Base-by-base conservation (phyloP, 116 monocot genomes). In the Papilionanthe hybrid region DNA sequence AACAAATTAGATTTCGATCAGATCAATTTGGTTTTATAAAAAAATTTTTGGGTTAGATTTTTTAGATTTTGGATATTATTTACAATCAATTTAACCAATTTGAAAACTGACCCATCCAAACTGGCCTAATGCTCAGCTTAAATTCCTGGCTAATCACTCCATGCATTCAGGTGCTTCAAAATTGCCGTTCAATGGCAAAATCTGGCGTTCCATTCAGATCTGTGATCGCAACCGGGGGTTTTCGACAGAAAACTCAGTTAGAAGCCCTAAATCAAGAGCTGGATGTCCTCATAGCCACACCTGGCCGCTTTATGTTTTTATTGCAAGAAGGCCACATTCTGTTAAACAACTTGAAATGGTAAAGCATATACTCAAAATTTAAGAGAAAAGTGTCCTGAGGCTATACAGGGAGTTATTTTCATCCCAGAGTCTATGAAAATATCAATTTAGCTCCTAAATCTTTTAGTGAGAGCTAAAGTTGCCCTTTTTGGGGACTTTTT, bases 141-240 rank as follows among this genome's bases (percentile, higher is more conserved):
- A 37, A 37, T 1, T 37, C 37, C 37, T 37, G 37, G 37, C 53
- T 75, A 2, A 25, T 84, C n/a, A 13, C 56, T 81, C 27, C 12
- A 28, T 47, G 48, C 45, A 49, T 78, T 55, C 89, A 96, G 96
- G 92, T 93, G 30, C 91, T 98, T 76, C 88, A 83, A 73, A 94
- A 90, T 77, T 94, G 94, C 58, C 88, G 98, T 43, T 83, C 88
- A 30, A 87, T 94, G 84, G 82, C 94, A 85, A 98, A 91, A 81
- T 78, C 43, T 56, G 94, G 98, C 0, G 85, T 91, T 25, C 94
- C 94, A 72, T 98, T 98, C 74, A 88, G 98, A 72, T 98, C 98
- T 55, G 91, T 94, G 88, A 93, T 94, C 71, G 91, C 87, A 77
- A 98, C 98, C 5, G 98, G 98, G 4, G 98, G 98, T 49, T 98